Base-by-base conservation (phyloP, 2,329 filamentous ascomycete species). In the Ramularia collo-cygni region DNA sequence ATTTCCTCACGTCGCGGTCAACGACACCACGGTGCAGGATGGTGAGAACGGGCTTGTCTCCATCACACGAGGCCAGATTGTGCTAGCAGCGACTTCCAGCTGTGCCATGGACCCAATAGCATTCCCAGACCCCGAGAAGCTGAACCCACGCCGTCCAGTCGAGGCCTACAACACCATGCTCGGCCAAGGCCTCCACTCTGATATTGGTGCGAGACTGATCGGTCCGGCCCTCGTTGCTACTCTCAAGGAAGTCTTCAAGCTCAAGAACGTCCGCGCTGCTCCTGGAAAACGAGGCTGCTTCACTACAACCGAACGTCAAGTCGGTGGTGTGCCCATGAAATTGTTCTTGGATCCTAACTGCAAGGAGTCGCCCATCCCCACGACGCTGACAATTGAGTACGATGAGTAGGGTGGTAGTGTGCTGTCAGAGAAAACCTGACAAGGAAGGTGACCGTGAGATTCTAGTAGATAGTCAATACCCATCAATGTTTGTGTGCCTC, bases 261-360 rank as follows among this genome's bases (percentile, higher is more conserved):
- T 70, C 24, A 67, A 65, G 59, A 66, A 67, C 39, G 8, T 70
- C 2, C 55, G 65, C 7, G 53, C 66, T 27, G 64, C 64, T 1
- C 31, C 46, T 7, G 66, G 65, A 2, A 52, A 50, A 24, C 55
- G 55, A 18, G 67, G 67, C 0, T 47, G 59, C 13, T 72, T 75
- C 37, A 60, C 55, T 2, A 59, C 61, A 8, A 63, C 69, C 0
- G 64, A 71, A 43, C 62, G 68, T 37, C 59, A 70, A 13, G 54
- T 74, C 50, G 69, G 64, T 6, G 71, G 70, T 2, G 61, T 73
- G 2, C 65, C 64, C 36, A 66, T 71, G 60, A 64, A 64, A 52
- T 57, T 65, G 37, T 75, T 73, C 47, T 54, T 75, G 30, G 71
- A 74, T 60, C 59, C 58, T 6, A 69, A 63, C 50, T 60, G 69